Evolutionary conservation across 257 asterid species (phyloP).

Genomic region (Ilex asprella): DNA sequence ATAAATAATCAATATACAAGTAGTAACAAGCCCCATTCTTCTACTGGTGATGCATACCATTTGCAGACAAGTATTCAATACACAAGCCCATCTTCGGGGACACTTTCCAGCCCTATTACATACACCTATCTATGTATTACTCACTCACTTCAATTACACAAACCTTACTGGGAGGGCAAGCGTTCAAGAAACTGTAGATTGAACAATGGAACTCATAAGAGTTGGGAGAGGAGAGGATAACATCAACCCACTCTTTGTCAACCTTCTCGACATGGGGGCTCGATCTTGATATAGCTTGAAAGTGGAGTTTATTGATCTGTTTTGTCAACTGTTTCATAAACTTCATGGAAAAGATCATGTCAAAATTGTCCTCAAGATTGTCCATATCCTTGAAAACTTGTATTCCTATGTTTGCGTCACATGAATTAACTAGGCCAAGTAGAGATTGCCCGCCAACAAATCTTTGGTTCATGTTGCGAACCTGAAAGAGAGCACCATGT

Average conservation of each 20-base stretch:
- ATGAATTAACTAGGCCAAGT: constrained; percentile 53
- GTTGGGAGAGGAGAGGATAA: constrained; percentile 51
- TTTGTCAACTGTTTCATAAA: constrained; percentile 53
- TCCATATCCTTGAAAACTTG: constrained; percentile 25
- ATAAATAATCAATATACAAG: too few species aligned
- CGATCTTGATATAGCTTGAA: constrained; percentile 40
- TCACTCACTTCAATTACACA: constrained; percentile 44
- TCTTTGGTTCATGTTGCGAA: constrained; percentile 26
- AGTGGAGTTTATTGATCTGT: constrained; percentile 41
- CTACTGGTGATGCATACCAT: too few species aligned
- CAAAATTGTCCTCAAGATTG: constrained; percentile 29
- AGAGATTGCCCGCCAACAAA: constrained; percentile 27
- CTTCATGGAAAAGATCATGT: constrained; percentile 52
- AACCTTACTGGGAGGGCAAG: constrained; percentile 38
- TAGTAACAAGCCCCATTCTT: too few species aligned
- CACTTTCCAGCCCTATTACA: too few species aligned
- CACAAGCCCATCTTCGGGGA: too few species aligned
- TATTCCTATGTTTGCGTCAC: constrained; percentile 54
- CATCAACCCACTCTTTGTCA: constrained; percentile 66
- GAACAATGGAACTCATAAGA: constrained; percentile 70
- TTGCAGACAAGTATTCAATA: too few species aligned
- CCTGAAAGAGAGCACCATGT: constrained; percentile 32
- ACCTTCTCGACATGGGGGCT: constrained; percentile 47
- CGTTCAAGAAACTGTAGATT: constrained; percentile 52
- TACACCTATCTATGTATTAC: constrained; percentile 3